phyloP scores from a whole-genome alignment of 495 filamentous ascomycete genomes.

The Trichodelitschia bisporula region DNA sequence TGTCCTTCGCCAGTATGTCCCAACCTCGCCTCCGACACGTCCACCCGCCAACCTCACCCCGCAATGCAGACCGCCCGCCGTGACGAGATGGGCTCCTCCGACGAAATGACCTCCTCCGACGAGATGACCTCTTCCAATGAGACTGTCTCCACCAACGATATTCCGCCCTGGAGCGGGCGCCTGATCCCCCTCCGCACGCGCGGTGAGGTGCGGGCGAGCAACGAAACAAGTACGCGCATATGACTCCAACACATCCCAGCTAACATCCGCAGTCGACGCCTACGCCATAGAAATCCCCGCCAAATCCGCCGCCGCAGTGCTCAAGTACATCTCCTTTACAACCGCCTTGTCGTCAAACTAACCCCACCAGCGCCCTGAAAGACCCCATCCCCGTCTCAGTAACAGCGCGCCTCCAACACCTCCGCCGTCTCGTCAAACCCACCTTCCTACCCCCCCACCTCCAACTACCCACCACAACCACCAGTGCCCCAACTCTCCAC shows the following conservation, averaged over 20 bases:
- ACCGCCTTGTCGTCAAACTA: conserved; percentile 4
- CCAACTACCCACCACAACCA: conserved; percentile 6
- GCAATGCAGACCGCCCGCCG: no score
- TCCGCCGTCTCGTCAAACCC: conserved; percentile 57
- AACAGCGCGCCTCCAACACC: conserved; percentile 43
- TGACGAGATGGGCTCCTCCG: no score
- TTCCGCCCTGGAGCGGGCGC: not conserved
- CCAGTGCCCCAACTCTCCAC: conserved; percentile 9
- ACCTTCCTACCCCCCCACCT: conserved; percentile 34
- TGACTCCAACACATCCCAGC: no score
- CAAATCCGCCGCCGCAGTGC: conserved; percentile 3
- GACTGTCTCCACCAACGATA: no score
- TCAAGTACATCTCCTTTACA: conserved; percentile 4
- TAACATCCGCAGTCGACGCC: no score
- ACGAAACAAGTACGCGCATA: not conserved
- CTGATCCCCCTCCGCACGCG: not conserved
- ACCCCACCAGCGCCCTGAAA: conserved; percentile 18
- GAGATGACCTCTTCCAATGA: no score
- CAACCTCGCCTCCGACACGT: no score
- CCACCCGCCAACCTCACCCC: no score
- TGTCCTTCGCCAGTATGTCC: no score
- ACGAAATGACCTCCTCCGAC: no score
- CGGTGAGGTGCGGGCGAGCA: not conserved
- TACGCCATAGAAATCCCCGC: conserved; percentile 8
- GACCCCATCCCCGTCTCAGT: conserved; percentile 26